Evolutionary conservation across 2,329 filamentous ascomycete genomes (phyloP).

Genomic region (Stenocarpella maydis): DNA sequence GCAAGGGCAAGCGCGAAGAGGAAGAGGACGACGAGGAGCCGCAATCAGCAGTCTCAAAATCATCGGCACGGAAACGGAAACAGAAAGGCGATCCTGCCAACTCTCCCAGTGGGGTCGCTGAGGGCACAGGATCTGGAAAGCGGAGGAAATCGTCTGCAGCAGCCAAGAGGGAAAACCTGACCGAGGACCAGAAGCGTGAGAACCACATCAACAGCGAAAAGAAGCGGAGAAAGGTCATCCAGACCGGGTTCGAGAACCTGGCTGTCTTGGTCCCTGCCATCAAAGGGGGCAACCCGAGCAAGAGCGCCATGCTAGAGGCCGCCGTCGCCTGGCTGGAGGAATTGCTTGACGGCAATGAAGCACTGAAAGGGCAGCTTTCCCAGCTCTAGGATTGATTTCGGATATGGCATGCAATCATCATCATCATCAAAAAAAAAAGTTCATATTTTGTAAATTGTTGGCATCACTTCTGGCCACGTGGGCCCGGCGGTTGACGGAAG

Average conservation of each 20-base stretch:
- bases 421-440: constrained; percentile 8
- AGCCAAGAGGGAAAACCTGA: constrained; percentile 75
- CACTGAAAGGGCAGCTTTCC: constrained; percentile 60
- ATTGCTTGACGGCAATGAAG: constrained; percentile 73
- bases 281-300: constrained; percentile 78
- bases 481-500: background rate
- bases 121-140: constrained; percentile 47
- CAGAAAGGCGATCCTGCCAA: constrained; percentile 52
- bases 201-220: constrained; percentile 91
- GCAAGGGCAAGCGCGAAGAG: constrained; percentile 62
- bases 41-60: constrained; percentile 43
- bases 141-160: constrained; percentile 58
- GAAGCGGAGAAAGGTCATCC: constrained; percentile 82
- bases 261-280: constrained; percentile 78
- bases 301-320: constrained; percentile 80
- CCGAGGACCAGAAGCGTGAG: constrained; percentile 81
- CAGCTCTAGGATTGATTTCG: background rate
- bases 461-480: background rate
- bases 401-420: background rate
- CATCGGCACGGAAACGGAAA: constrained; percentile 56
- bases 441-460: background rate
- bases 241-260: constrained; percentile 84
- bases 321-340: constrained; percentile 82
- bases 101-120: constrained; percentile 47
- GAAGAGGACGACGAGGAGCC: constrained; percentile 51